phyloP scores from a whole-genome alignment of 495 filamentous ascomycete species.

The Platismatia glauca region DNA sequence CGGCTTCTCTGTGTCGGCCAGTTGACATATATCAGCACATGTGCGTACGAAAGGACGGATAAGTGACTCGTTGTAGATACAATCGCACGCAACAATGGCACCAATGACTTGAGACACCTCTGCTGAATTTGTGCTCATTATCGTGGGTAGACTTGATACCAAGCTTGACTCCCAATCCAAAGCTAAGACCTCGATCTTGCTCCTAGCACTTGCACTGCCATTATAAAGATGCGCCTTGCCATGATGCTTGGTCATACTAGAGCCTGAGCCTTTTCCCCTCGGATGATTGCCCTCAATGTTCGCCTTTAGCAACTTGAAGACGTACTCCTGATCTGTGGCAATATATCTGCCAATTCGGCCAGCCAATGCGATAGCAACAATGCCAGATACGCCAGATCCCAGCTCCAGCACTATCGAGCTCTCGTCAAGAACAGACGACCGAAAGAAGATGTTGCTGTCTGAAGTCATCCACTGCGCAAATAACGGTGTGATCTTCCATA shows the following conservation, averaged over 20 bases:
- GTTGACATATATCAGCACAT: conserved; percentile 65
- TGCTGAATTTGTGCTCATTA: conserved; percentile 30
- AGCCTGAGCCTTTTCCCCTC: neutral
- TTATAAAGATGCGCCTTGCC: neutral
- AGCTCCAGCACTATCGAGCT: conserved; percentile 65
- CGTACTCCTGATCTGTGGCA: conserved; percentile 84
- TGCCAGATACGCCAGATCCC: conserved; percentile 74
- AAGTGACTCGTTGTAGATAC: conserved; percentile 81
- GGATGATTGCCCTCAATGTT: conserved; percentile 62
- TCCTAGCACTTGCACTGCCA: neutral
- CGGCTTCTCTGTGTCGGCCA: conserved; percentile 33
- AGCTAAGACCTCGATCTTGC: conserved; percentile 37
- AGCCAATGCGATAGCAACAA: conserved; percentile 59
- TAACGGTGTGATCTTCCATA: conserved; percentile 87
- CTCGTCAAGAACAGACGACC: conserved; percentile 41
- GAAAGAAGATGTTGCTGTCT: conserved; percentile 56
- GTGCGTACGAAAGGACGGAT: conserved; percentile 75
- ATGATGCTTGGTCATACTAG: neutral
- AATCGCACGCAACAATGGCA: conserved; percentile 72
- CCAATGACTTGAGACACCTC: conserved; percentile 39
- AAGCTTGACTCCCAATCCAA: conserved; percentile 65
- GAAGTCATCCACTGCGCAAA: conserved; percentile 74
- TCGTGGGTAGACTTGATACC: conserved; percentile 14
- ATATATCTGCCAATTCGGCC: conserved; percentile 56
- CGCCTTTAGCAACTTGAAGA: conserved; percentile 58